Conservation (phyloP, 441 rosid species). For the Bocquillonia castaneifolia region DNA sequence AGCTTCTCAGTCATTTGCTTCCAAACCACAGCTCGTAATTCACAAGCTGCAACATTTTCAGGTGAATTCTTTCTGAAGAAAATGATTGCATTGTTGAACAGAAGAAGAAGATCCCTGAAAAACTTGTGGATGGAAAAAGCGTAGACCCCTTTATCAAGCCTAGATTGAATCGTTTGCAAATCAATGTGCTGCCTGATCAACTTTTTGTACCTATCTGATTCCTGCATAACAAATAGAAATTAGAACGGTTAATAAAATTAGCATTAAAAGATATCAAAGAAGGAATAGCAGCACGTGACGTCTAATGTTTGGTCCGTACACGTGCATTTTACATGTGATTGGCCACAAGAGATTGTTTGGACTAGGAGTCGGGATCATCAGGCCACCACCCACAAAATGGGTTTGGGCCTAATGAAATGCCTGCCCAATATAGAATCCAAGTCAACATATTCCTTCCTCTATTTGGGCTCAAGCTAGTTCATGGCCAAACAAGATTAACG, state of each 20-base stretch:
- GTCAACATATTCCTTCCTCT: no score
- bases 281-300: no score
- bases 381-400: background rate
- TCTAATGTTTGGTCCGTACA: background rate
- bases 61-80: constrained; percentile 37
- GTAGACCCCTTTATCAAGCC: constrained; percentile 41
- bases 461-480: no score
- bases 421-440: no score
- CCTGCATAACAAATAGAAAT: constrained; percentile 30
- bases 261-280: no score
- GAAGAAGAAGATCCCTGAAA: constrained; percentile 42
- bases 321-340: background rate
- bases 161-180: constrained; percentile 33
- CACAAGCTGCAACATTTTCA: constrained; percentile 35
- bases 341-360: no score
- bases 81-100: constrained; percentile 39
- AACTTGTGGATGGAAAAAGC: constrained; percentile 29
- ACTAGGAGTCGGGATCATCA: no score
- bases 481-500: no score
- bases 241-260: no score
- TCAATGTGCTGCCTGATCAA: constrained; percentile 46
- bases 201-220: constrained; percentile 37
- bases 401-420: no score
- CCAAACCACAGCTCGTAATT: constrained; percentile 33
- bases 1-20: constrained; percentile 37